Evolutionary conservation across 306 rosid genomes (phyloP).

Genomic region (Casuarina cunninghamiana): DNA sequence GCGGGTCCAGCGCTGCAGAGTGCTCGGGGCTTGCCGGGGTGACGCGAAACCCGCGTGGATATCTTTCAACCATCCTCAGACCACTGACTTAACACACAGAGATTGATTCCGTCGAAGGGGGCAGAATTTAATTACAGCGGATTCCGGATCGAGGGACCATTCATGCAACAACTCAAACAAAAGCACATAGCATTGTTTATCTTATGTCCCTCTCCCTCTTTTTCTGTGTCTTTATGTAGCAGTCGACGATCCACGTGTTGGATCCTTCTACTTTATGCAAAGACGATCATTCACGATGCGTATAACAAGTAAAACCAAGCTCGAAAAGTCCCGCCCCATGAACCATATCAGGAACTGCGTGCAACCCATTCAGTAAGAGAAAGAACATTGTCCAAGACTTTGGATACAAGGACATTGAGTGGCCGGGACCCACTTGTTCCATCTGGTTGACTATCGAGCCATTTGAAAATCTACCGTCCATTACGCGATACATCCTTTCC

Average conservation of each 20-base stretch:
- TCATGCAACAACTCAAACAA: no score
- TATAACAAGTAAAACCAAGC: not conserved
- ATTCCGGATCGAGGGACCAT: slow-evolving; percentile 16
- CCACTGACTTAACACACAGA: slow-evolving; percentile 17
- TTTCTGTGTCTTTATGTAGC: no score
- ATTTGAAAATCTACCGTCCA: not conserved
- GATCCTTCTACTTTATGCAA: no score
- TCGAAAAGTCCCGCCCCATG: not conserved
- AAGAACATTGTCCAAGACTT: not conserved
- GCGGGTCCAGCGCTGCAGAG: slow-evolving; percentile 33
- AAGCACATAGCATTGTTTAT: no score
- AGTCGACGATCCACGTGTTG: no score
- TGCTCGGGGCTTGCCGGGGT: slow-evolving; percentile 37
- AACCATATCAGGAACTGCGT: not conserved
- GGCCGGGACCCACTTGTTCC: not conserved
- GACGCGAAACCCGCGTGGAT: slow-evolving; percentile 35
- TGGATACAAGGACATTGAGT: not conserved
- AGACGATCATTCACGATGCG: no score
- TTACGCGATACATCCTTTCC: not conserved
- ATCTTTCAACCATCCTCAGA: not conserved
- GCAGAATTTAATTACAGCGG: slow-evolving; percentile 23
- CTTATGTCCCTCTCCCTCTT: no score
- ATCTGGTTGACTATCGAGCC: not conserved
- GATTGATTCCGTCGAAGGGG: slow-evolving; percentile 14
- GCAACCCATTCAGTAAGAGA: no score